Conservation (phyloP, 371 early-diverging fungal species). For the Actinomortierella wolfii region DNA sequence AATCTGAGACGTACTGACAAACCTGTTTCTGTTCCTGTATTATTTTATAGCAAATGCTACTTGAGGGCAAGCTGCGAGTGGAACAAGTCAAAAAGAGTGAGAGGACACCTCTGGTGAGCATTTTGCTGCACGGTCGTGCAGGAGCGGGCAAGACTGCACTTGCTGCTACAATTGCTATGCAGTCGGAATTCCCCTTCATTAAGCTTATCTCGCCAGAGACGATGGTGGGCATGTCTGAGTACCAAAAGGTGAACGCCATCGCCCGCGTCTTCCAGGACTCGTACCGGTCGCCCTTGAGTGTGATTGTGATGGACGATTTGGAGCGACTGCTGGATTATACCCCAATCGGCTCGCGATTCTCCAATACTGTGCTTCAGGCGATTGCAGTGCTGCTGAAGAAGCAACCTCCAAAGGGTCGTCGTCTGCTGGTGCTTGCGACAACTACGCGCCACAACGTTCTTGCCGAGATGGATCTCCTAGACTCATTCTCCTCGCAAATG, state of each 20-base stretch:
- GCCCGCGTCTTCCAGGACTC: constrained; percentile 94
- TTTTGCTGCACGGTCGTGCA: constrained; percentile 88
- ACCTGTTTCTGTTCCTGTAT: constrained; percentile 1
- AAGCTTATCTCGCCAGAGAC: constrained; percentile 97
- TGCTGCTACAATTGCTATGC: constrained; percentile 95
- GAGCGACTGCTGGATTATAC: constrained; percentile 99
- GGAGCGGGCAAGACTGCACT: constrained; percentile 98
- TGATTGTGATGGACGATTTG: constrained; percentile 97
- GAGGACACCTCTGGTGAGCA: constrained; percentile 88
- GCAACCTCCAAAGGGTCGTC: constrained; percentile 86
- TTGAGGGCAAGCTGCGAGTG: constrained; percentile 83
- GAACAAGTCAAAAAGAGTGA: constrained; percentile 85
- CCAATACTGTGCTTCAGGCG: constrained; percentile 96
- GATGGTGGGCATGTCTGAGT: constrained; percentile 96
- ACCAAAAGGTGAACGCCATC: constrained; percentile 92
- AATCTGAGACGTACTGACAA: neutral
- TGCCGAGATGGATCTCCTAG: constrained; percentile 86
- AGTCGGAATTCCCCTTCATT: constrained; percentile 97
- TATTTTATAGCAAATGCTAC: constrained; percentile 64
- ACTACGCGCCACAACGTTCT: constrained; percentile 81
- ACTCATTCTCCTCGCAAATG: constrained; percentile 85
- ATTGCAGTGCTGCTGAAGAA: constrained; percentile 91
- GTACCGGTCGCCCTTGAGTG: constrained; percentile 95
- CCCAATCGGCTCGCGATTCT: constrained; percentile 98
- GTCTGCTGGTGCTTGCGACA: constrained; percentile 88